phyloP scores from a whole-genome alignment of 2,329 filamentous ascomycete genomes.

The Cladosporium sp. region DNA sequence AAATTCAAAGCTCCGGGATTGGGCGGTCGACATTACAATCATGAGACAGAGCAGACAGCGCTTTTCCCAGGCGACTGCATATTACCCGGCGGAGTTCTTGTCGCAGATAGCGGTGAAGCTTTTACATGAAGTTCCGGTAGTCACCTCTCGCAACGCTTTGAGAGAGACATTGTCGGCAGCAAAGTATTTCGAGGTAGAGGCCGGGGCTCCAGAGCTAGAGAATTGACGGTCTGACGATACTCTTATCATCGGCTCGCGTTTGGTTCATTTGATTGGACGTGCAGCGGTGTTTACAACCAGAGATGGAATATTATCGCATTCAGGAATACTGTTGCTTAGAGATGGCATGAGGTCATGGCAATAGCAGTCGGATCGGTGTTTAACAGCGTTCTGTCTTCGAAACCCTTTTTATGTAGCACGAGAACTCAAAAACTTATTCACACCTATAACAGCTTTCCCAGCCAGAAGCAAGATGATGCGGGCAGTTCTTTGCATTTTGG shows the following conservation, averaged over 20 bases:
- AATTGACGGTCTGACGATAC: neutral
- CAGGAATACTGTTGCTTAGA: no score
- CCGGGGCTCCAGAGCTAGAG: neutral
- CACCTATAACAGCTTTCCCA: no score
- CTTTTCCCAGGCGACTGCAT: neutral
- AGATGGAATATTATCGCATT: no score
- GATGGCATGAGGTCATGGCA: no score
- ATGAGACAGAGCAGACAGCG: neutral
- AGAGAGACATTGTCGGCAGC: neutral
- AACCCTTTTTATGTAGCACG: no score
- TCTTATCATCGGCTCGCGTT: no score
- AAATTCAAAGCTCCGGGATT: neutral
- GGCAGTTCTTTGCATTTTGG: no score
- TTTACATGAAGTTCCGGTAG: neutral
- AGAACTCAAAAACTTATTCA: no score
- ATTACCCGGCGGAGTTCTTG: neutral
- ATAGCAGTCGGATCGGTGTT: no score
- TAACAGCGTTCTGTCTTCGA: no score
- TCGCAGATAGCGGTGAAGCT: neutral
- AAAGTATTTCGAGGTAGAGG: neutral
- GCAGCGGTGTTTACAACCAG: no score
- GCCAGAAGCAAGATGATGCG: no score
- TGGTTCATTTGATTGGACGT: neutral
- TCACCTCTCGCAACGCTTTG: neutral
- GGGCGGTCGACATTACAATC: neutral